Evolutionary conservation across 2,329 filamentous ascomycete species (phyloP), one percentile per base, ranked within the genome.

Genomic region (Microdochium bolleyi): DNA sequence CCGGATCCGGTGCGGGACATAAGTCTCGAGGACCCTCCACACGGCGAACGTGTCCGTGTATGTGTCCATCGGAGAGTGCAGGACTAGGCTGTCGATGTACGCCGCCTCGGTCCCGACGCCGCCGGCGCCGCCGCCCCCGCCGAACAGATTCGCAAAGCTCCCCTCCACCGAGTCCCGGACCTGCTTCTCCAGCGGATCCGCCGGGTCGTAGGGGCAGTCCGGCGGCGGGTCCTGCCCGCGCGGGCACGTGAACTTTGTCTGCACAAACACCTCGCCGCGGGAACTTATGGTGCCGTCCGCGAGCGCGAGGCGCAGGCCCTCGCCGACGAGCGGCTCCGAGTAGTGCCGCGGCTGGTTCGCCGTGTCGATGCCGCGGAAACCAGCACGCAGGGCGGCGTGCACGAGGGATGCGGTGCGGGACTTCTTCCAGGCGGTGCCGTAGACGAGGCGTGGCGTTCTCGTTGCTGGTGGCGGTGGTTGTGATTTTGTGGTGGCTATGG

Each of bases 371-470:
- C 75, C 87, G 30, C 83, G 77, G 60, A 92, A 94, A 4, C 89
- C 88, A 48, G 79, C 72, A 48, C 74, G 74, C 32, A 94, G 64
- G 2, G 89, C 89, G 56, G 77, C 68, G 60, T 85, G 80, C 22
- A 94, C 88, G 2, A 92, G 74, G 52, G 79, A 73, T 21, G 78
- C 76, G 0, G 87, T 90, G 19, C 70, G 70, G 1, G 85, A 82
- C 61, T 86, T 85, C 67, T 94, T 94, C 88, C 89, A 92, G n/a
- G 89, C 89, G 2, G 89, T 92, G 51, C 89, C 89, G 66, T 94
- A 94, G 56, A 94, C 61, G 27, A 84, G 71, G 56, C 72, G 75
- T 4, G 79, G 79, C 59, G 81, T 75, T 16, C 61, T 64, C 44
- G 67, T 67, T 24, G 64, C 14, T 24, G 21, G 19, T 46, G 32